These are phyloP conservation scores for Aspergillus nanangensis DNA, from an alignment of 495 filamentous ascomycete genomes.

Conservation along the genomic window DNA sequence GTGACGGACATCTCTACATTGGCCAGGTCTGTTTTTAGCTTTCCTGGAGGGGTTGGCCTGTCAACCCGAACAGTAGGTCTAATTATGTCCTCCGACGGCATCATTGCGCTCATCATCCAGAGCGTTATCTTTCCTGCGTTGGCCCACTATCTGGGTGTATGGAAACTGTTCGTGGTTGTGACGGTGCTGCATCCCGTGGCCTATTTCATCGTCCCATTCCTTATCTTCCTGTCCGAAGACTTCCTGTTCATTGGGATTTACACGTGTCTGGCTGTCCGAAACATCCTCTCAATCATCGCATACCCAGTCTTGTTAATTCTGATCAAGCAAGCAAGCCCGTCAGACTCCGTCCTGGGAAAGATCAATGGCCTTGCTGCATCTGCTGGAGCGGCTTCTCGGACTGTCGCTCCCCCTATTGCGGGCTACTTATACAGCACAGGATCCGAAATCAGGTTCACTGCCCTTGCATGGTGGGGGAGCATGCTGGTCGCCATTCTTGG, in stretches of 20 bases:
- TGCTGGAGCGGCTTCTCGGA: constrained; percentile 71
- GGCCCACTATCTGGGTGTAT: constrained; percentile 68
- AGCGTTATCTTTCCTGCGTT: constrained; percentile 68
- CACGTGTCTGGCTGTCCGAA: constrained; percentile 63
- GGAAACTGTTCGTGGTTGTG: constrained; percentile 66
- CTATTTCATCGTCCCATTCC: constrained; percentile 70
- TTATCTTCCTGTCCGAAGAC: constrained; percentile 56
- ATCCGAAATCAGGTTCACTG: constrained; percentile 61
- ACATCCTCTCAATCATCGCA: constrained; percentile 69
- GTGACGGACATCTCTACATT: constrained; percentile 18
- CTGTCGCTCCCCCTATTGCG: constrained; percentile 69
- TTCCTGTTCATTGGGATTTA: constrained; percentile 67
- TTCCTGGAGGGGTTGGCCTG: constrained; percentile 71
- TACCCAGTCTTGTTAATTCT: constrained; percentile 79
- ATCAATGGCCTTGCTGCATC: constrained; percentile 81
- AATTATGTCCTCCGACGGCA: constrained; percentile 74
- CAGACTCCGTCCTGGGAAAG: constrained; percentile 60
- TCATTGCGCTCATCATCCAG: constrained; percentile 76
- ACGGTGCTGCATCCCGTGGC: constrained; percentile 71
- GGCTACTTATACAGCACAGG: constrained; percentile 71
- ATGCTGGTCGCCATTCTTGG: constrained; percentile 64
- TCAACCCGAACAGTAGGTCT: constrained; percentile 69
- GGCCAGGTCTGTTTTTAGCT: constrained; percentile 43
- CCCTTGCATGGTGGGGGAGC: constrained; percentile 75
- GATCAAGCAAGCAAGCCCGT: constrained; percentile 77